Evolutionary conservation across 768 basidiomycete species (phyloP).

Genomic region (Tephrocybe sp.): DNA sequence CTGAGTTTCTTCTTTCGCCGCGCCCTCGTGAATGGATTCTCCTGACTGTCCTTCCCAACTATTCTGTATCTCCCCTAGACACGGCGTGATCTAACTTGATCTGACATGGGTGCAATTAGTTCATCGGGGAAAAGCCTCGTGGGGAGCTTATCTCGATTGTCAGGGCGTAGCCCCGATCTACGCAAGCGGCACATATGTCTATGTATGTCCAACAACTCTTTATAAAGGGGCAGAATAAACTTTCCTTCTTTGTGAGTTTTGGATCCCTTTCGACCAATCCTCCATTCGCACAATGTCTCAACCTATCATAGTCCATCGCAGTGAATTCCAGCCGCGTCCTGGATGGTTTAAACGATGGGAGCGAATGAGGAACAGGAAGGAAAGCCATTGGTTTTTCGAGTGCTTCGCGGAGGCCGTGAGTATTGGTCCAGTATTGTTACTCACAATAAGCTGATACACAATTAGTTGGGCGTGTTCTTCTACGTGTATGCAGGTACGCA

Average conservation of each 20-base stretch:
- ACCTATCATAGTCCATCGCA: constrained; percentile 31
- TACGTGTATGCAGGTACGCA: constrained; percentile 52
- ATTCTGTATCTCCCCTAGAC: background rate
- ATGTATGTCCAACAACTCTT: too few relatives aligned
- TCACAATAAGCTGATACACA: constrained; percentile 3
- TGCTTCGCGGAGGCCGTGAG: constrained; percentile 60
- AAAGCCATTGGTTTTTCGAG: constrained; percentile 54
- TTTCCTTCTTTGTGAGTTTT: background rate
- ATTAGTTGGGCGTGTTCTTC: constrained; percentile 58
- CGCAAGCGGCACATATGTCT: background rate
- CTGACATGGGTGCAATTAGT: constrained; percentile 7
- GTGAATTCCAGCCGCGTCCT: constrained; percentile 39
- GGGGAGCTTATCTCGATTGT: background rate
- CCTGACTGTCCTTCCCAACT: background rate
- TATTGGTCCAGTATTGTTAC: background rate
- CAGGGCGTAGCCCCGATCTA: background rate
- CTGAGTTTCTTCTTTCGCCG: too few relatives aligned
- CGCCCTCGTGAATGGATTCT: background rate
- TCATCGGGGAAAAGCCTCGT: background rate
- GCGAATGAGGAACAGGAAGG: constrained; percentile 34
- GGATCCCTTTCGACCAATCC: background rate
- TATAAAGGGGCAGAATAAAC: background rate
- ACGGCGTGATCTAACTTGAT: constrained; percentile 6
- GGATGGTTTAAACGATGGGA: constrained; percentile 48
- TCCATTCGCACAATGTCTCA: constrained; percentile 3